Base-by-base conservation (phyloP, 1,284 basidiomycete genomes). In the Ceratobasidium sp. region DNA sequence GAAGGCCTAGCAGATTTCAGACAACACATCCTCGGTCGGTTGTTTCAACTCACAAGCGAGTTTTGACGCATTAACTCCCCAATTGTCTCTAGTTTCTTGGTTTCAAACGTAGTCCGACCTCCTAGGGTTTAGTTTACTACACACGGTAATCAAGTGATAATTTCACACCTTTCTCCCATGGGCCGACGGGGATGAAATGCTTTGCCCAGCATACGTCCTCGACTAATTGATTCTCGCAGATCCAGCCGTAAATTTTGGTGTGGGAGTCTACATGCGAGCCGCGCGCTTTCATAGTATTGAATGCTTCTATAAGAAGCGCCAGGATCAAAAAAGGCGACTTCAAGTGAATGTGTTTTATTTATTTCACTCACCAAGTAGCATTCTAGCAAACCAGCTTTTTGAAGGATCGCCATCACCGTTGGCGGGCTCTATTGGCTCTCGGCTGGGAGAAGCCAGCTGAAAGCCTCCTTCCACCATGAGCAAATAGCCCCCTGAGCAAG, bases 61-160 rank as follows among this genome's bases (percentile, higher is more conserved):
- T 74, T 74, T 21, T 74, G 63, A 5, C 59, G 62, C 73, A 72
- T 72, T 32, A 74, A 47, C 28, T 61, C 55, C 8, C 73, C 73
- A 44, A 64, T 66, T 8, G 52, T 72, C 5, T 67, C 49, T 26
- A 59, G 46, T 46, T 74, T 74, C 16, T 54, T 64, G 32, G 44
- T 57, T 41, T 74, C 73, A 43, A 55, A 55, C 14, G 61, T 54
- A 21, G 71, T 66, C 21, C 46, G 47, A 18, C 70, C 73, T 74
- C 14, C 18, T 46, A n/a, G 11, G 16, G n/a, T 30, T 59, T 14
- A 58, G 61, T 49, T 21, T 23, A 21, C 9, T 6, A 26, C 21
- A 35, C 4, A 62, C 35, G 16, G 28, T 4, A 7, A 14, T 18
- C n/a, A 44, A 41, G 9, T 26, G 9, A 13, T 11, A 38, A 13